phyloP scores from a whole-genome alignment of 75 land plant species.

The Sequoiadendron giganteum region DNA sequence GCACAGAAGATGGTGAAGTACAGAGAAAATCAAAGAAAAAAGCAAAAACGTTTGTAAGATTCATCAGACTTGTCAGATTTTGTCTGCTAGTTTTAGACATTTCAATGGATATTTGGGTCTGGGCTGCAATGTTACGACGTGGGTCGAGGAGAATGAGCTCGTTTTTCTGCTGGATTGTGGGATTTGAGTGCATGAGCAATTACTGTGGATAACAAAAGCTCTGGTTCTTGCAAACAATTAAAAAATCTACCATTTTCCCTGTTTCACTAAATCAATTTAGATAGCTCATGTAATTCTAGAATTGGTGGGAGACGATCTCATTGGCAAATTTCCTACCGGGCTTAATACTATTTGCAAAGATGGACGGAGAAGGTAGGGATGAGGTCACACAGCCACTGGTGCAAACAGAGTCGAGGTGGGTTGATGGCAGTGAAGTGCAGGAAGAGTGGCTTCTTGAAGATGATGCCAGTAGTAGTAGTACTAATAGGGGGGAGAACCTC shows the following conservation, averaged over 20 bases:
- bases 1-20: not conserved
- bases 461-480: not conserved
- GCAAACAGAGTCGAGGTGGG: slow-evolving; percentile 45
- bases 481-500: not conserved
- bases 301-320: not conserved
- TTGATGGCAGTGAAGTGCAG: slow-evolving; percentile 77
- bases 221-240: not conserved
- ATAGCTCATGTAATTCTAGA: not conserved
- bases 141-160: slow-evolving; percentile 14
- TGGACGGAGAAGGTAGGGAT: slow-evolving; percentile 9
- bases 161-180: slow-evolving; percentile 13
- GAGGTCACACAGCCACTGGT: not conserved
- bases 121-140: slow-evolving; percentile 9
- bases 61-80: not conserved
- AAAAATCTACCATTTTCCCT: not conserved
- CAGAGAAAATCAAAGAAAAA: not conserved
- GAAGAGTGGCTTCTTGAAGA: slow-evolving; percentile 51
- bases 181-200: slow-evolving; percentile 7
- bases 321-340: not conserved
- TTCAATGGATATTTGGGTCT: slow-evolving; percentile 2
- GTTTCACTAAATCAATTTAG: not conserved
- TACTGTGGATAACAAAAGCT: not conserved
- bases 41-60: not conserved
- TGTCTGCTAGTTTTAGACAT: not conserved
- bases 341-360: not conserved